phyloP scores from a whole-genome alignment of 495 filamentous ascomycete species.

The Halenospora varia region DNA sequence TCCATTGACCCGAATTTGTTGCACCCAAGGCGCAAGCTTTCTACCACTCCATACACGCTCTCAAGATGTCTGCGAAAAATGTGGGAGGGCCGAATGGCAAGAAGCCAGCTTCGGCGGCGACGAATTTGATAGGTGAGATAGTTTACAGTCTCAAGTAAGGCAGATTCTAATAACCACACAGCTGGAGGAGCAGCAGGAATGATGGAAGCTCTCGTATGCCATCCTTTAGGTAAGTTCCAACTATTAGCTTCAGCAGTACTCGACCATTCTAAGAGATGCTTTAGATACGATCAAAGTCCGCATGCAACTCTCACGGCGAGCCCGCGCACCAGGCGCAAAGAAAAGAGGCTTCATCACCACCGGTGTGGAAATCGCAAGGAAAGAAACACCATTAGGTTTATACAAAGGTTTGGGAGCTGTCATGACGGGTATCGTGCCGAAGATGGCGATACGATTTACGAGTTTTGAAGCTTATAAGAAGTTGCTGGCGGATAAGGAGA shows the following conservation, averaged over 20 bases:
- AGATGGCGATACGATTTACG: slow-evolving; percentile 99
- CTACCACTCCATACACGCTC: neutral
- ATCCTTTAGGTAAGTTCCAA: slow-evolving; percentile 87
- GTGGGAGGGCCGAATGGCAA: slow-evolving; percentile 62
- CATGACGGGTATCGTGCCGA: slow-evolving; percentile 93
- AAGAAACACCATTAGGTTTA: slow-evolving; percentile 85
- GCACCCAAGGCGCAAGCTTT: slow-evolving; percentile 4
- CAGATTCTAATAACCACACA: too few species aligned
- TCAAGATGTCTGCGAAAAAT: slow-evolving; percentile 60
- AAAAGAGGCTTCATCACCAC: slow-evolving; percentile 85
- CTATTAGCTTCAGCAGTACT: too few species aligned
- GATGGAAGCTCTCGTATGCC: slow-evolving; percentile 98
- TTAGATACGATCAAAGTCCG: slow-evolving; percentile 96
- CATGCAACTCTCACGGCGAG: slow-evolving; percentile 94
- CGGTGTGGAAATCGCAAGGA: slow-evolving; percentile 78
- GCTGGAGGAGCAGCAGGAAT: slow-evolving; percentile 97
- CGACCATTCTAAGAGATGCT: neutral
- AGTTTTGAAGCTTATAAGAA: slow-evolving; percentile 96
- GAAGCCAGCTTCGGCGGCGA: slow-evolving; percentile 79
- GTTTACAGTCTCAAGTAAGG: too few species aligned
- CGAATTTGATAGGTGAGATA: slow-evolving; percentile 91
- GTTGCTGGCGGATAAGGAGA: slow-evolving; percentile 65
- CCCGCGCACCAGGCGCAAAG: slow-evolving; percentile 72
- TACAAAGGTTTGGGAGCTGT: slow-evolving; percentile 98
- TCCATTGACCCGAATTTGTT: slow-evolving; percentile 14